phyloP scores from a whole-genome alignment of 2,329 filamentous ascomycete genomes.

The Stylonectria norvegica region DNA sequence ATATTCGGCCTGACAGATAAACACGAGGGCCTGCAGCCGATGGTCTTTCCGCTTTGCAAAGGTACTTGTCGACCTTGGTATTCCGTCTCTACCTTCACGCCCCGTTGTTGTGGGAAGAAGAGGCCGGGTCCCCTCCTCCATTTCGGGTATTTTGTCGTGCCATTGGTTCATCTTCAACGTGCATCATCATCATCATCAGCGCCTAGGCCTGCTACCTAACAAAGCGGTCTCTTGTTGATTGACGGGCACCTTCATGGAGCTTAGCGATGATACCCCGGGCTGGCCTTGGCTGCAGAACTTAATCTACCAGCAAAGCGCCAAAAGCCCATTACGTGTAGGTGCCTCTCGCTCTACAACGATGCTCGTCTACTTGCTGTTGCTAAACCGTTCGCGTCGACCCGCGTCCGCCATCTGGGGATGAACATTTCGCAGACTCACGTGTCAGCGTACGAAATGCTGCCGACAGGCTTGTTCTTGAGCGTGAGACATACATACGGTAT shows the following conservation, averaged over 20 bases:
- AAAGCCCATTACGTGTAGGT: too few species aligned
- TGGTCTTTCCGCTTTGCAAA: slow-evolving; percentile 17
- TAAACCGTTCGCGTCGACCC: slow-evolving; percentile 22
- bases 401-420: slow-evolving; percentile 25
- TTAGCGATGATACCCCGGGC: too few species aligned
- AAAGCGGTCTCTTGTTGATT: too few species aligned
- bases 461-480: slow-evolving; percentile 12
- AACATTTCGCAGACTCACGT: slow-evolving; percentile 27
- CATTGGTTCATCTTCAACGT: slow-evolving; percentile 26
- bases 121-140: slow-evolving; percentile 17
- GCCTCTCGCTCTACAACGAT: slow-evolving; percentile 17
- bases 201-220: slow-evolving; percentile 6
- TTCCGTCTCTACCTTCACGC: slow-evolving; percentile 14
- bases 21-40: slow-evolving; percentile 21
- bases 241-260: too few species aligned
- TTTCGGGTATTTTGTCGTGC: slow-evolving; percentile 29
- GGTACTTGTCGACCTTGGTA: slow-evolving; percentile 6
- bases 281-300: slow-evolving; percentile 13
- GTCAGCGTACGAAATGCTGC: slow-evolving; percentile 22
- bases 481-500: slow-evolving; percentile 24
- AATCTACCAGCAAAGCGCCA: too few species aligned
- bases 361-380: too few species aligned
- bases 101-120: slow-evolving; percentile 14
- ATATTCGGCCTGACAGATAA: slow-evolving; percentile 16
- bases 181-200: slow-evolving; percentile 21